phyloP scores from a whole-genome alignment of 257 asterid species.

The Solanum commersonii region DNA sequence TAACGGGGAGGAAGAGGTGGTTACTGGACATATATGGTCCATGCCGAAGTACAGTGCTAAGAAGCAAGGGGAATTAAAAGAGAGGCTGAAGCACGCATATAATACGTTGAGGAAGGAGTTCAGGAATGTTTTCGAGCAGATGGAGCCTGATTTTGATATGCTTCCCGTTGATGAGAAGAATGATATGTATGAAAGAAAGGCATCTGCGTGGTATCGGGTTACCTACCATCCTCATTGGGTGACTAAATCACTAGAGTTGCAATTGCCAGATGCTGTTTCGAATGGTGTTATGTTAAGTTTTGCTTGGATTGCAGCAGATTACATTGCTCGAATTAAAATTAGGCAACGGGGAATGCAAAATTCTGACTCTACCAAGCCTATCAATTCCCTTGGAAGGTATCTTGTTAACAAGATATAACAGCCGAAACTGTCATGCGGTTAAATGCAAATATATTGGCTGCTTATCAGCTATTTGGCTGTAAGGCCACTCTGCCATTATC shows the following conservation, averaged over 20 bases:
- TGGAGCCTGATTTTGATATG: slow-evolving; percentile 35
- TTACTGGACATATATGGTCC: slow-evolving; percentile 92
- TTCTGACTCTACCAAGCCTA: slow-evolving; percentile 42
- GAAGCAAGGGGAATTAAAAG: slow-evolving; percentile 74
- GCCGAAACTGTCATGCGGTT: neutral
- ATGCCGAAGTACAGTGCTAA: slow-evolving; percentile 67
- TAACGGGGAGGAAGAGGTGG: slow-evolving; percentile 71
- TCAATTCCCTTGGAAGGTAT: slow-evolving; percentile 61
- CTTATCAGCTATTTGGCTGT: neutral
- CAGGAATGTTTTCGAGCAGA: slow-evolving; percentile 57
- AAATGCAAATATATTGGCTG: neutral
- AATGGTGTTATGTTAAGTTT: slow-evolving; percentile 67
- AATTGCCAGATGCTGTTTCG: slow-evolving; percentile 23
- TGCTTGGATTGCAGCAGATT: slow-evolving; percentile 94
- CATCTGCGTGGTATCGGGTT: slow-evolving; percentile 94
- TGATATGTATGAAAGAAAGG: slow-evolving; percentile 60
- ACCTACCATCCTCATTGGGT: slow-evolving; percentile 71
- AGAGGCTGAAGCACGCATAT: slow-evolving; percentile 83
- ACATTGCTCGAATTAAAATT: slow-evolving; percentile 71
- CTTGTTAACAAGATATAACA: slow-evolving; percentile 63
- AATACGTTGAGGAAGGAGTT: slow-evolving; percentile 59
- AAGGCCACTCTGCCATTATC: slow-evolving; percentile 5
- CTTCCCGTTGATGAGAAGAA: slow-evolving; percentile 61
- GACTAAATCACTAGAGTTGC: slow-evolving; percentile 34
- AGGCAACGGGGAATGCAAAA: slow-evolving; percentile 28